These are phyloP conservation scores for Biscutella laevigata DNA, from an alignment of 441 rosid genomes.

Conservation along the genomic window DNA sequence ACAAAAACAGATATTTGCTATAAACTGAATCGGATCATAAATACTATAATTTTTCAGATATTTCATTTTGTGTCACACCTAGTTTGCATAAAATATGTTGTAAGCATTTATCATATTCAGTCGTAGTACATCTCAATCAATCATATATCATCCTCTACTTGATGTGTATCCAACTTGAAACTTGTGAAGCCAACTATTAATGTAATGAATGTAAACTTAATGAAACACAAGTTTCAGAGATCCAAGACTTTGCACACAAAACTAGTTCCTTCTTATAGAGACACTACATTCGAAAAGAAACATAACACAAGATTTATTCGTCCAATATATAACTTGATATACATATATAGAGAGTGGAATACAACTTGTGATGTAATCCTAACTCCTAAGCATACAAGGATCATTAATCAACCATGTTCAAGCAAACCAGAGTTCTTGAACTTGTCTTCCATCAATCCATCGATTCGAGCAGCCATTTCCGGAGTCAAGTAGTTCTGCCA, in stretches of 20 bases:
- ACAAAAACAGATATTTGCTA: no score
- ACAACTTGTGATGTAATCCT: neutral
- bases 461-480: conserved; percentile 10
- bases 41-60: no score
- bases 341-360: no score
- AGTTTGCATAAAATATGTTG: no score
- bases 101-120: no score
- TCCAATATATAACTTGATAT: neutral
- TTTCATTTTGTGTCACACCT: no score
- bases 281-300: neutral
- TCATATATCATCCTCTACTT: no score
- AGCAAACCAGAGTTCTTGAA: neutral
- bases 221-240: neutral
- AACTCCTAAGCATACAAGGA: neutral
- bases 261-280: neutral
- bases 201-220: no score
- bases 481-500: neutral
- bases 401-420: neutral
- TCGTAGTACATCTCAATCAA: no score
- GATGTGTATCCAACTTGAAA: no score
- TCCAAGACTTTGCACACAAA: neutral
- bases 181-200: no score
- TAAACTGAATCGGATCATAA: no score
- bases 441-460: conserved; percentile 9
- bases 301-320: neutral